Percentiles rank a stretch among this genome's conserved stretches.
Evolutionary conservation across 1,284 basidiomycete species (phyloP).

Genomic region (Marasmius tenuissimus): DNA sequence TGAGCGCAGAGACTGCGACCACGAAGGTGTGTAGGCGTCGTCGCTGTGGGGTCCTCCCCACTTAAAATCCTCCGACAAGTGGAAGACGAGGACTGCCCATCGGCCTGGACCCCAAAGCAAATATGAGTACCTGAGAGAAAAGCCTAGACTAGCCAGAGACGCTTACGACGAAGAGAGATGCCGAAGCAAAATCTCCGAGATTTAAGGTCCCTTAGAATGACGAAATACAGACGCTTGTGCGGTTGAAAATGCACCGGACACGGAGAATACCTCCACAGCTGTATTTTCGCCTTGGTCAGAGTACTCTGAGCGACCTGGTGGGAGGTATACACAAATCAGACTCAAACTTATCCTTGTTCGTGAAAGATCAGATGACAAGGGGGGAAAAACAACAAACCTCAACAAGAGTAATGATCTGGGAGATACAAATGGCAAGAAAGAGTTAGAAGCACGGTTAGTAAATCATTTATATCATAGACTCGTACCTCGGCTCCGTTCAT

Average conservation of each 20-base stretch:
- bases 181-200: conserved; percentile 1
- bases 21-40: background rate
- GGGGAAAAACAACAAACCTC: background rate
- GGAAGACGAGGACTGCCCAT: background rate
- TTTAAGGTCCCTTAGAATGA: conserved; percentile 9
- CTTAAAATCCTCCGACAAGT: background rate
- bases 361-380: background rate
- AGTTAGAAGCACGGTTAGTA: background rate
- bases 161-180: conserved; percentile 7
- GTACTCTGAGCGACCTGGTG: conserved; percentile 13
- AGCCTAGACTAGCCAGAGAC: no score
- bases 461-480: background rate
- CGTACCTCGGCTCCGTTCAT: conserved; percentile 7
- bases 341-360: background rate
- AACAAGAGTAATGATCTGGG: background rate
- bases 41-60: background rate
- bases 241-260: conserved; percentile 7
- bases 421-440: no score
- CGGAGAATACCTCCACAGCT: conserved; percentile 10
- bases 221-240: conserved; percentile 15
- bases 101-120: background rate
- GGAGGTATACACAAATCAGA: background rate
- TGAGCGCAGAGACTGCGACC: background rate
- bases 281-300: conserved; percentile 8
- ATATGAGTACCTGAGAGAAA: background rate